Base-by-base conservation (phyloP, 2,329 filamentous ascomycete genomes). In the Penicillium sp. region DNA sequence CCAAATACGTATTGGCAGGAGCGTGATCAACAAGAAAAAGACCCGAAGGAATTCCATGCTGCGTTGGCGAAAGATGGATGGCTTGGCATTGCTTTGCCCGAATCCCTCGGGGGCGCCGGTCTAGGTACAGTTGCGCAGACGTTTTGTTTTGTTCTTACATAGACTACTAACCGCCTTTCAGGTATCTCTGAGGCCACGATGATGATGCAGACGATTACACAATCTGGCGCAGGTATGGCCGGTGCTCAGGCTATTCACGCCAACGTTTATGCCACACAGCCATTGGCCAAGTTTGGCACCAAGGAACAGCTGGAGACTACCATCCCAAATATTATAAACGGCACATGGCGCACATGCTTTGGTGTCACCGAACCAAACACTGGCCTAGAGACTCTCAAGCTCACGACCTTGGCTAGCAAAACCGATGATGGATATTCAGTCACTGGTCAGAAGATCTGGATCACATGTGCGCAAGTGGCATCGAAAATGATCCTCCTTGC, bases 391-490 rank as follows among this genome's bases (percentile, higher is more conserved):
- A 94, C 87, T 0, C 72, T 90, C 10, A 79, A 82, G 37, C 72
- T 94, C 3, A 76, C 75, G 34, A 91, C 87, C 0, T 69, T 71
- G 6, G 87, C 87, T 0, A 76, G 67, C 28, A 78, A 76, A 56
- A 78, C 81, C 19, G 79, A 78, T 0, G 72, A 77, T 13, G 76
- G 73, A 4, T 94, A 90, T 64, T 73, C 70, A 1, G 76, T 94
- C 10, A 80, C 80, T 0, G 87, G 88, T 0, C 86, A 91, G 64
- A 94, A 94, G 71, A 90, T 91, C 48, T 94, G 88, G 88, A 94
- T 93, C 48, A 87, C 87, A 0, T 90, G 82, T 46, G 88, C 88
- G 0, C 87, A 94, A 64, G 84, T 91, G 0, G 87, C 88, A 0
- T 77, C 77, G 4, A 87, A 88, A 61, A 94, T 94, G 87, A 83